A percentile compares a stretch with the other conserved stretches of the same genome.
Conservation (phyloP, 768 basidiomycete species). For the Mrakia hoshinonis region DNA sequence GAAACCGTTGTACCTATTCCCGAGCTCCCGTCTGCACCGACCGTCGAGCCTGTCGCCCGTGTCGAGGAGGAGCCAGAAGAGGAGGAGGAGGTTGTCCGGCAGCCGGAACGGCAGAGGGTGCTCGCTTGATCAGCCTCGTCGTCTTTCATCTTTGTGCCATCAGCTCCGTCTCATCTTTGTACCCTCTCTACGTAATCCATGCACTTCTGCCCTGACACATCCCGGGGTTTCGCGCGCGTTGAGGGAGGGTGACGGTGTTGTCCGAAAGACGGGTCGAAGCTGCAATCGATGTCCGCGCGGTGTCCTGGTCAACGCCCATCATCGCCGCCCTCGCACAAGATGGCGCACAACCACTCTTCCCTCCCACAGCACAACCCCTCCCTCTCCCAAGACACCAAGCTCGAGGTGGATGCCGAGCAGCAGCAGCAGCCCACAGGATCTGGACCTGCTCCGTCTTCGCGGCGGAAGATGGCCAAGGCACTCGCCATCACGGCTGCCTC, state of each 20-base stretch:
- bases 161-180: neutral
- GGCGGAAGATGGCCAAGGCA: neutral
- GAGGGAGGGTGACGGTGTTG: too few species aligned
- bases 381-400: neutral
- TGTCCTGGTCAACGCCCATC: neutral
- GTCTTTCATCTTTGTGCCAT: neutral
- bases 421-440: neutral
- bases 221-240: too few species aligned
- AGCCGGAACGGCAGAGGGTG: neutral
- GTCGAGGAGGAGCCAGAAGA: constrained; percentile 7
- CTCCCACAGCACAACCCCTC: constrained; percentile 12
- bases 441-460: too few species aligned
- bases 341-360: neutral
- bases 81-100: neutral
- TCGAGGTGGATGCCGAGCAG: neutral
- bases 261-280: neutral
- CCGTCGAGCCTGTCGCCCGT: neutral
- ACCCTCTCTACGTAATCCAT: too few species aligned
- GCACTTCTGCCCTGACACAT: too few species aligned
- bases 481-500: neutral
- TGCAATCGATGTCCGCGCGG: neutral
- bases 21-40: neutral
- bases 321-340: neutral
- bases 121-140: neutral
- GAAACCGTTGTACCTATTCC: neutral